Conservation (phyloP, 805 yeast genomes). For the Candida manassasensis region DNA sequence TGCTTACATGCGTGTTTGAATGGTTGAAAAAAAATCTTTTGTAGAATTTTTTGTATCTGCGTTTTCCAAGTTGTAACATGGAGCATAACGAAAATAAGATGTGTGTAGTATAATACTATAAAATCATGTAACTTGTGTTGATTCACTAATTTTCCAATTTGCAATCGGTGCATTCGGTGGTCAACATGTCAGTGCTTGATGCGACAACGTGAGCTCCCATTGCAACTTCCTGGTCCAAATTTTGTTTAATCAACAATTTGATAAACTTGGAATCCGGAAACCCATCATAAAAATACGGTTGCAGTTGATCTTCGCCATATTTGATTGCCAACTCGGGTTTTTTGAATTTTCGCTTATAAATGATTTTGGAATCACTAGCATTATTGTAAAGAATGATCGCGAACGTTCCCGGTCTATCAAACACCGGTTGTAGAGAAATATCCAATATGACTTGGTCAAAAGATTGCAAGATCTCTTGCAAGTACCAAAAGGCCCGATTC, state of each 20-base stretch:
- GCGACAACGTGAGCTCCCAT: constrained; percentile 2
- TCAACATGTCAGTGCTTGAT: constrained; percentile 4
- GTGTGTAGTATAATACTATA: too few species aligned
- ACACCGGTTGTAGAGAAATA: constrained; percentile 21
- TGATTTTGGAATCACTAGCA: constrained; percentile 7
- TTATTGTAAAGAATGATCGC: constrained; percentile 13
- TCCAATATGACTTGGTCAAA: constrained; percentile 58
- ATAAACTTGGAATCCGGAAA: constrained; percentile 83
- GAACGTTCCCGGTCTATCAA: constrained; percentile 22
- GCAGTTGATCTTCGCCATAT: constrained; percentile 17
- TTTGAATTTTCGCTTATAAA: constrained; percentile 53
- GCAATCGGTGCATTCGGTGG: constrained; percentile 15
- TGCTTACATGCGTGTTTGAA: too few species aligned
- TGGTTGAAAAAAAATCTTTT: too few species aligned
- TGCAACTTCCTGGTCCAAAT: constrained; percentile 21
- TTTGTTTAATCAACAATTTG: constrained; percentile 61
- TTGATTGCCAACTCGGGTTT: constrained; percentile 19
- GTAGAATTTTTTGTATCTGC: too few species aligned
- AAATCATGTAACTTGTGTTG: too few species aligned
- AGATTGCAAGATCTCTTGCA: constrained; percentile 81
- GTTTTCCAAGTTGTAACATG: too few species aligned
- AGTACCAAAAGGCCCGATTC: constrained; percentile 81
- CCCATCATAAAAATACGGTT: constrained; percentile 49
- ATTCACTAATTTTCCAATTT: constrained; percentile 2
- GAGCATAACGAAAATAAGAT: too few species aligned